Evolutionary conservation across 805 yeast genomes (phyloP).

Genomic region (Kluyveromyces nonfermentans): DNA sequence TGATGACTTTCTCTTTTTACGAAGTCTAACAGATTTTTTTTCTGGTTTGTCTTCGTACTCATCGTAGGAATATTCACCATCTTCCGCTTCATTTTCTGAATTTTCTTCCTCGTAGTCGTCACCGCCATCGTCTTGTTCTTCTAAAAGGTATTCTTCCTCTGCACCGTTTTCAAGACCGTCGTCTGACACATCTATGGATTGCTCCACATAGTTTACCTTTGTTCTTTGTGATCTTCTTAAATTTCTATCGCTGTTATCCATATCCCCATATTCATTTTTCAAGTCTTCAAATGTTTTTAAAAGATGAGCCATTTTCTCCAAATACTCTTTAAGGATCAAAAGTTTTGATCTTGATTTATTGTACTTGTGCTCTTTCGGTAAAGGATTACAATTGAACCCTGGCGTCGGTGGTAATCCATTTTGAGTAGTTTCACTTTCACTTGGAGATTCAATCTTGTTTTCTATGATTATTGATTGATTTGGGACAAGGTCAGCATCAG

Average conservation of each 20-base stretch:
- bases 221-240: conserved; percentile 23
- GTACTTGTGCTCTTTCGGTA: conserved; percentile 18
- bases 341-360: conserved; percentile 17
- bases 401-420: not conserved
- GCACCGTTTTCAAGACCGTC: conserved; percentile 12
- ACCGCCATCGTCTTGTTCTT: conserved; percentile 9
- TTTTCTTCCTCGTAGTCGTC: conserved; percentile 7
- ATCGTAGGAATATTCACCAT: conserved; percentile 4
- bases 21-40: conserved; percentile 1
- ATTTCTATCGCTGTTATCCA: conserved; percentile 21
- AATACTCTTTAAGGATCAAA: conserved; percentile 12
- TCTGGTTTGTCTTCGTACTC: conserved; percentile 4
- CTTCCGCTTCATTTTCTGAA: conserved; percentile 7
- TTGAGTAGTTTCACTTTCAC: not conserved
- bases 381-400: conserved; percentile 13
- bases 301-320: conserved; percentile 27
- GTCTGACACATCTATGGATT: conserved; percentile 3
- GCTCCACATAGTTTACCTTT: conserved; percentile 13
- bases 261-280: conserved; percentile 44
- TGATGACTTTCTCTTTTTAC: not conserved
- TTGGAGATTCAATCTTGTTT: not conserved
- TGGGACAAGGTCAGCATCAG: not conserved
- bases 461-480: not conserved
- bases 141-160: conserved; percentile 7
- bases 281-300: conserved; percentile 58